These are phyloP conservation scores for Termitomyces sp. DNA, from an alignment of 768 basidiomycete species.

Conservation along the genomic window DNA sequence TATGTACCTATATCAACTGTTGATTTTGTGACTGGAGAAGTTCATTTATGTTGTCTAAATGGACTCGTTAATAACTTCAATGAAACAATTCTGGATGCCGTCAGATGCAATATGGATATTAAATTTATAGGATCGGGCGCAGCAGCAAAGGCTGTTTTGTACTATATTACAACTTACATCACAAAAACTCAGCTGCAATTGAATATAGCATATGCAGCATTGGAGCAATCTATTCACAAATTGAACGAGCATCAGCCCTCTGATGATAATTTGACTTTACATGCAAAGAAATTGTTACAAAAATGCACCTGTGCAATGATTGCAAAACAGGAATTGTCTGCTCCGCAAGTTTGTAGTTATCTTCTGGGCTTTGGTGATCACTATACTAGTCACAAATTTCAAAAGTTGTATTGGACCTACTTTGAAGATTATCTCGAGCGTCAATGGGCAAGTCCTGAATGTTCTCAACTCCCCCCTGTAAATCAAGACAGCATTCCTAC, in stretches of 20 bases:
- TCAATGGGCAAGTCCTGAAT: too few relatives aligned
- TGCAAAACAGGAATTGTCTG: slow-evolving; percentile 37
- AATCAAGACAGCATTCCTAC: too few relatives aligned
- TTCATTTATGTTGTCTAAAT: slow-evolving; percentile 25
- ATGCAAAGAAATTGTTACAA: slow-evolving; percentile 32
- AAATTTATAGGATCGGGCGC: slow-evolving; percentile 42
- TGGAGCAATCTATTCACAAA: slow-evolving; percentile 32
- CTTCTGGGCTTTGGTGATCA: slow-evolving; percentile 35
- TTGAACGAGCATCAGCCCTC: slow-evolving; percentile 18
- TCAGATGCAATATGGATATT: slow-evolving; percentile 47
- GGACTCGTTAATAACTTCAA: slow-evolving; percentile 45
- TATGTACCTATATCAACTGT: not conserved
- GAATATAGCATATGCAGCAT: slow-evolving; percentile 38
- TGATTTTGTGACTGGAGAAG: not conserved
- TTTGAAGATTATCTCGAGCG: slow-evolving; percentile 21
- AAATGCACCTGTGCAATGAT: slow-evolving; percentile 37
- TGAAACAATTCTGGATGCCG: slow-evolving; percentile 29
- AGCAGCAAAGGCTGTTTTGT: slow-evolving; percentile 39
- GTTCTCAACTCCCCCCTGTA: too few relatives aligned
- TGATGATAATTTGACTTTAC: slow-evolving; percentile 15
- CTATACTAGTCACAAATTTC: slow-evolving; percentile 34
- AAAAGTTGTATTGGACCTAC: slow-evolving; percentile 32
- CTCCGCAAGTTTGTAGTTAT: slow-evolving; percentile 34
- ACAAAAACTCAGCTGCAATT: slow-evolving; percentile 40
- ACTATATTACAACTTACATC: slow-evolving; percentile 51